phyloP scores from a whole-genome alignment of 1,284 basidiomycete genomes.

The Trichosporon asahii region DNA sequence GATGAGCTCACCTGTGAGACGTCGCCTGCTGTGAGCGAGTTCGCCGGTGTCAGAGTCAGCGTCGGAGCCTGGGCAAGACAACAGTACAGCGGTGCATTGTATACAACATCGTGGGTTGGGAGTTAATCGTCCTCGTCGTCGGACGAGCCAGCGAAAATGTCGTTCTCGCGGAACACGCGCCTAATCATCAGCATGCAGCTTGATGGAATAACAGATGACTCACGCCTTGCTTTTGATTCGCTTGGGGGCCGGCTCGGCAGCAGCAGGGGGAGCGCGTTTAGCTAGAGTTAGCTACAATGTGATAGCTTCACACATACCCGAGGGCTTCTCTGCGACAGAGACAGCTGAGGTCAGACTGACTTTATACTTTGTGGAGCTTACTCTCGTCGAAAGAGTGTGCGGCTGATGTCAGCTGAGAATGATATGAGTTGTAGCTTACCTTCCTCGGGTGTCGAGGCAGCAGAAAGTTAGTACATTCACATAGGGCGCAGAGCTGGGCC shows the following conservation, averaged over 20 bases:
- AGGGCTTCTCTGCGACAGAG: neutral
- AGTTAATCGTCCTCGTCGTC: conserved; percentile 14
- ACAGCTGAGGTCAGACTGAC: neutral
- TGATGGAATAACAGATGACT: neutral
- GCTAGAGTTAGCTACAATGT: neutral
- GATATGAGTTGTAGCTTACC: neutral
- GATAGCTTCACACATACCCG: neutral
- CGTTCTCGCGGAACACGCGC: conserved; percentile 26
- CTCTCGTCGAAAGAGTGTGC: neutral
- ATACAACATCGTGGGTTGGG: neutral
- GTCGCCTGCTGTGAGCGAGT: too few relatives aligned
- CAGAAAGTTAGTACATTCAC: neutral
- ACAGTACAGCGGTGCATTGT: conserved; percentile 4
- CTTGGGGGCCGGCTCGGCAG: conserved; percentile 12
- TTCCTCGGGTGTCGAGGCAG: neutral
- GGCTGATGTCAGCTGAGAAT: neutral
- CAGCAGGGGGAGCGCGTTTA: neutral
- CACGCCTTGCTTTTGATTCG: conserved; percentile 24
- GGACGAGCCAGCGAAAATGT: conserved; percentile 30
- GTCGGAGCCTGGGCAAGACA: neutral
- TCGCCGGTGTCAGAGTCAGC: too few relatives aligned
- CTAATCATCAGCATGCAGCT: conserved; percentile 25
- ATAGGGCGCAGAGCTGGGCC: too few relatives aligned
- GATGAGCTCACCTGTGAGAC: too few relatives aligned
- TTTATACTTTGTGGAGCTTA: neutral